A percentile compares a stretch with the other conserved stretches of the same genome.
Evolutionary conservation across 305 asterid species (phyloP).

Genomic region (Caryopteris hybrid): DNA sequence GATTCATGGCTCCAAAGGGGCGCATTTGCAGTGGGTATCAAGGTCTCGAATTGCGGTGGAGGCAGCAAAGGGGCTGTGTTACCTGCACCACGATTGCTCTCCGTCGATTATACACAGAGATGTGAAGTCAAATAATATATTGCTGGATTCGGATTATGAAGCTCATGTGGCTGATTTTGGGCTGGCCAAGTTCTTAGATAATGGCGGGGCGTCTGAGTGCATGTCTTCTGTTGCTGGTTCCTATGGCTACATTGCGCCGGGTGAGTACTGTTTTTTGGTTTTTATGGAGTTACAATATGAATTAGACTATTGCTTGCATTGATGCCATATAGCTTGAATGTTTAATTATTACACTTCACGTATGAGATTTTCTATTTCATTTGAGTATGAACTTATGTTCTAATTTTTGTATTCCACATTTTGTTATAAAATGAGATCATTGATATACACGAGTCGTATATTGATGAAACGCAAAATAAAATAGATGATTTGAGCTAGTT

Average conservation of each 20-base stretch:
- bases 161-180: slow-evolving; percentile 96
- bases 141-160: slow-evolving; percentile 63
- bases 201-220: slow-evolving; percentile 75
- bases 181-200: slow-evolving; percentile 84
- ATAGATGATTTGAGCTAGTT: no score
- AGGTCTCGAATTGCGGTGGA: slow-evolving; percentile 74
- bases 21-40: slow-evolving; percentile 74
- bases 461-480: no score
- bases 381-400: no score
- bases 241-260: slow-evolving; percentile 88
- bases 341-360: no score
- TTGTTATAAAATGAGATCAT: no score
- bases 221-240: slow-evolving; percentile 95
- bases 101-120: slow-evolving; percentile 80
- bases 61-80: slow-evolving; percentile 79
- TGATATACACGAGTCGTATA: no score
- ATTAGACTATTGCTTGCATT: no score
- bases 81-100: slow-evolving; percentile 84
- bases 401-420: no score
- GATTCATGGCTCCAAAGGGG: slow-evolving; percentile 86
- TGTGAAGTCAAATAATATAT: slow-evolving; percentile 76
- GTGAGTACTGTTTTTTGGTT: no score
- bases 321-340: no score
- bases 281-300: no score
- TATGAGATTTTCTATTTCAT: no score